Evolutionary conservation across 306 rosid genomes (phyloP).

Genomic region (Medicago truncatula): MtrunA17r5.0-ANR NC_053046.1:2772501-2773000

Average conservation of each 20-base stretch:
- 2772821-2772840: conserved; percentile 77
- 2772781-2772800: conserved; percentile 64
- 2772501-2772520: conserved; percentile 71
- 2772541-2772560: conserved; percentile 49
- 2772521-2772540: conserved; percentile 75
- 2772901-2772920: conserved; percentile 69
- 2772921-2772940: conserved; percentile 72
- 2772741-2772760: conserved; percentile 65
- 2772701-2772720: conserved; percentile 72
- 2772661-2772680: conserved; percentile 66
- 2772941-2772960: conserved; percentile 75
- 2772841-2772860: conserved; percentile 61
- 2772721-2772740: conserved; percentile 79
- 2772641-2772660: conserved; percentile 65
- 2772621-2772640: conserved; percentile 60
- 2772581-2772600: conserved; percentile 78
- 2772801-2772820: conserved; percentile 75
- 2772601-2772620: conserved; percentile 63
- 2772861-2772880: conserved; percentile 68
- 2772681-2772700: conserved; percentile 75
- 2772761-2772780: conserved; percentile 67
- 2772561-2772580: conserved; percentile 88
- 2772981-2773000: conserved; percentile 55
- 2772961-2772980: conserved; percentile 72
- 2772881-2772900: conserved; percentile 61